phyloP scores from a whole-genome alignment of 345 rosid genomes.

The Eucalyptus marginata region DNA sequence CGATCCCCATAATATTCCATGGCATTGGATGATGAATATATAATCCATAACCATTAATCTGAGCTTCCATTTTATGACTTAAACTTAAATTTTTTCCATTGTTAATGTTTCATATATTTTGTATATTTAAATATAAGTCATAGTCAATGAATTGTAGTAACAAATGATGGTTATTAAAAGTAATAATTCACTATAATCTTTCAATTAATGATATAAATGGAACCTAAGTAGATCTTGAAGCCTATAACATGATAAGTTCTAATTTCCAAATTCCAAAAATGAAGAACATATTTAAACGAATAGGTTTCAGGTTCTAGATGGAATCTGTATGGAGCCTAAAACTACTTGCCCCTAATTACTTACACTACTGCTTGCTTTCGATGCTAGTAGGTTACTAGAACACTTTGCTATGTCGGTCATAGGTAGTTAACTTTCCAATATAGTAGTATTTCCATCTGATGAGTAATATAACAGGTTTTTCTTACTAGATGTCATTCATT shows the following conservation, averaged over 20 bases:
- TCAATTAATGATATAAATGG: no score
- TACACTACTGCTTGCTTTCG: neutral
- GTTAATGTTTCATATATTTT: no score
- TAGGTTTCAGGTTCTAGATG: fast-evolving
- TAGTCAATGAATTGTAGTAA: no score
- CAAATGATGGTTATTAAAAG: no score
- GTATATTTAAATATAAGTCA: no score
- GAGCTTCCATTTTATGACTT: no score
- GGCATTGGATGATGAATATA: no score
- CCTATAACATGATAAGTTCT: no score
- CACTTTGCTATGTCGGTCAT: neutral
- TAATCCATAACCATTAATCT: fast-evolving
- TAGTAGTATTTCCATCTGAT: neutral
- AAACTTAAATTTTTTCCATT: no score
- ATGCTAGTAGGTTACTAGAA: neutral
- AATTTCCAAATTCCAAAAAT: no score
- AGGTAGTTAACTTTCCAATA: neutral
- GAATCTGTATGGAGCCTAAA: fast-evolving
- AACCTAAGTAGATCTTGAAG: fast-evolving
- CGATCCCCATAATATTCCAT: fast-evolving
- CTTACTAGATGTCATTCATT: neutral
- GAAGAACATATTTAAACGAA: fast-evolving
- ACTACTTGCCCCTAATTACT: neutral
- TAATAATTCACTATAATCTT: no score
- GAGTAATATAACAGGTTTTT: neutral